Evolutionary conservation across 805 yeast species (phyloP).

Genomic region (Kodamaea kaohsiungensis): DNA sequence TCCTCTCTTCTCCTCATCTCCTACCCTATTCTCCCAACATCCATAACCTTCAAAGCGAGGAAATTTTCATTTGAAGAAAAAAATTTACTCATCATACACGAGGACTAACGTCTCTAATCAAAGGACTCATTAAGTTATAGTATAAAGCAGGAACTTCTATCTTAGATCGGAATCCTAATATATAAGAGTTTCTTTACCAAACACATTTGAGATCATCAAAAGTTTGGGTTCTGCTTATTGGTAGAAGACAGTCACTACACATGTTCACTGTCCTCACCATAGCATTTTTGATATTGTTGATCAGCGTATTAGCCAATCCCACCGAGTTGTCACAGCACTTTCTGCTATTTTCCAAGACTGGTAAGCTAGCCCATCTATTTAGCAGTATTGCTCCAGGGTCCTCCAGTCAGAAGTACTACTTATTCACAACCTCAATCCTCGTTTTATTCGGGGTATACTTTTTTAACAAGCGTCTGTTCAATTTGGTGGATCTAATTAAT

Average conservation of each 20-base stretch:
- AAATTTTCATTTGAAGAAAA: neutral
- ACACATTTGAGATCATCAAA: neutral
- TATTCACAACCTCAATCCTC: conserved; percentile 6
- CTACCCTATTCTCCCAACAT: neutral
- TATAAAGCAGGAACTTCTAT: neutral
- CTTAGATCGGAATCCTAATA: neutral
- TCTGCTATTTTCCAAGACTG: neutral
- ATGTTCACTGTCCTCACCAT: conserved; percentile 1
- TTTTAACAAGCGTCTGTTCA: conserved; percentile 1
- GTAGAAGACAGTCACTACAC: neutral
- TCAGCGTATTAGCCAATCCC: conserved; percentile 1
- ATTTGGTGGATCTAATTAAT: conserved; percentile 7
- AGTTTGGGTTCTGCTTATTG: neutral
- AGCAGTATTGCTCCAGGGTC: conserved; percentile 4
- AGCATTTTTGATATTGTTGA: conserved; percentile 2
- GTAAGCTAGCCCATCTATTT: conserved; percentile 6
- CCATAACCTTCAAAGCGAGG: neutral
- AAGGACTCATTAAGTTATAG: neutral
- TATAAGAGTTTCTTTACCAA: neutral
- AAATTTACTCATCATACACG: neutral
- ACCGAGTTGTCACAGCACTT: conserved; percentile 5
- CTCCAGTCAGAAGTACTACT: conserved; percentile 5
- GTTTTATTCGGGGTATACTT: conserved; percentile 2
- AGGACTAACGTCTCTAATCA: neutral
- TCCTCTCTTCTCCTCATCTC: neutral